phyloP scores from a whole-genome alignment of 352 stramenopile species.

The Phytophthora aleatoria region DNA sequence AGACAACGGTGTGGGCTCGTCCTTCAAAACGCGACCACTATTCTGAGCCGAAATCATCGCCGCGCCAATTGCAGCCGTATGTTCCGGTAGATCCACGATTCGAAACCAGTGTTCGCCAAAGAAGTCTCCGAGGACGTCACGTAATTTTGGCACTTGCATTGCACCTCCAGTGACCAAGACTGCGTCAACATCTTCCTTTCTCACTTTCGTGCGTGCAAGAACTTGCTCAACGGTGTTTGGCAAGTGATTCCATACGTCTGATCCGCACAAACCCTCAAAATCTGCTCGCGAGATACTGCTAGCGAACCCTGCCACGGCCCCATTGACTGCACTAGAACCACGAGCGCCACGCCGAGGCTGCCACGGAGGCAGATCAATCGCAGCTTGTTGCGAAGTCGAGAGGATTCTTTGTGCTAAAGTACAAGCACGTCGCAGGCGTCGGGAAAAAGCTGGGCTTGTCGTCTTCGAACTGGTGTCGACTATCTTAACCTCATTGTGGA shows the following conservation, averaged over 20 bases:
- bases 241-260: constrained; percentile 36
- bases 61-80: constrained; percentile 27
- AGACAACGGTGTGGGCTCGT: constrained; percentile 32
- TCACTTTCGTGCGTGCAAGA: constrained; percentile 24
- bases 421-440: constrained; percentile 39
- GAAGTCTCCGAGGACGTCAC: constrained; percentile 24
- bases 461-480: background rate
- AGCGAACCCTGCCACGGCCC: constrained; percentile 13
- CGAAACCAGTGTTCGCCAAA: constrained; percentile 20
- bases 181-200: constrained; percentile 30
- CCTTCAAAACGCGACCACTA: constrained; percentile 5
- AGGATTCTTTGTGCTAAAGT: constrained; percentile 54
- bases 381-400: constrained; percentile 33
- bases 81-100: constrained; percentile 16
- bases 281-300: constrained; percentile 40
- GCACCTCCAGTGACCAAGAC: constrained; percentile 45
- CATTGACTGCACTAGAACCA: background rate
- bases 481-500: constrained; percentile 13
- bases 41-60: constrained; percentile 18
- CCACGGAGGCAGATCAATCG: constrained; percentile 40
- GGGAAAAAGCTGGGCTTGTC: constrained; percentile 9
- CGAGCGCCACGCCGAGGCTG: constrained; percentile 13
- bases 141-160: constrained; percentile 32
- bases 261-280: constrained; percentile 44
- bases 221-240: constrained; percentile 23